These are phyloP conservation scores for Sisymbrium irio DNA, from an alignment of 345 rosid genomes.

Conservation along the genomic window DNA sequence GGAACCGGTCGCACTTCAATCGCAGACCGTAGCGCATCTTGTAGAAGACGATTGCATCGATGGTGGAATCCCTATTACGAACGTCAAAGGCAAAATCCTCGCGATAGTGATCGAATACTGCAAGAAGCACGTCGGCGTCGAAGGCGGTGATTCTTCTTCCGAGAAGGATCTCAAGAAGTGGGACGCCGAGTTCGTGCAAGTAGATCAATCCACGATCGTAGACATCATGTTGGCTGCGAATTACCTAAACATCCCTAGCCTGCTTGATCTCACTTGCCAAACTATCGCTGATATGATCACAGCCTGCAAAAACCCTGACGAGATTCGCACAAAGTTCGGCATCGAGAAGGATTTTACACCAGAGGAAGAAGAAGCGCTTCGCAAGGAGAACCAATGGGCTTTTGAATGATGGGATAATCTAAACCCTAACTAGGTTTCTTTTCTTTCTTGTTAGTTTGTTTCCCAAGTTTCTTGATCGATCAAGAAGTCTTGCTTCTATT, in stretches of 20 bases:
- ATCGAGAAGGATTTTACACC: slow-evolving; percentile 58
- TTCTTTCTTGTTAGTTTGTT: not conserved
- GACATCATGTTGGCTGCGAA: slow-evolving; percentile 58
- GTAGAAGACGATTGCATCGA: slow-evolving; percentile 51
- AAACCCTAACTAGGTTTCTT: not conserved
- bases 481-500: not conserved
- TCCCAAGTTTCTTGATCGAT: not conserved
- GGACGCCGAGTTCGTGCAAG: slow-evolving; percentile 59
- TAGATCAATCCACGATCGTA: slow-evolving; percentile 49
- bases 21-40: slow-evolving; percentile 44
- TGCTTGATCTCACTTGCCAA: slow-evolving; percentile 57
- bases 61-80: slow-evolving; percentile 44
- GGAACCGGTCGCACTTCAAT: slow-evolving; percentile 45
- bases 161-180: slow-evolving; percentile 41
- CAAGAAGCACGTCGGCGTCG: slow-evolving; percentile 43
- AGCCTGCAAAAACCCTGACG: slow-evolving; percentile 42
- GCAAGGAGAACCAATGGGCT: slow-evolving; percentile 60
- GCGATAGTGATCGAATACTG: slow-evolving; percentile 63
- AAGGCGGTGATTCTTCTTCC: slow-evolving; percentile 30
- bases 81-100: slow-evolving; percentile 51
- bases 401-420: slow-evolving; percentile 35
- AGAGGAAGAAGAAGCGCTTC: slow-evolving; percentile 56
- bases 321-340: slow-evolving; percentile 50
- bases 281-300: slow-evolving; percentile 58
- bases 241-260: slow-evolving; percentile 46